phyloP scores from a whole-genome alignment of 805 yeast genomes.

The Clavispora carvajalis region DNA sequence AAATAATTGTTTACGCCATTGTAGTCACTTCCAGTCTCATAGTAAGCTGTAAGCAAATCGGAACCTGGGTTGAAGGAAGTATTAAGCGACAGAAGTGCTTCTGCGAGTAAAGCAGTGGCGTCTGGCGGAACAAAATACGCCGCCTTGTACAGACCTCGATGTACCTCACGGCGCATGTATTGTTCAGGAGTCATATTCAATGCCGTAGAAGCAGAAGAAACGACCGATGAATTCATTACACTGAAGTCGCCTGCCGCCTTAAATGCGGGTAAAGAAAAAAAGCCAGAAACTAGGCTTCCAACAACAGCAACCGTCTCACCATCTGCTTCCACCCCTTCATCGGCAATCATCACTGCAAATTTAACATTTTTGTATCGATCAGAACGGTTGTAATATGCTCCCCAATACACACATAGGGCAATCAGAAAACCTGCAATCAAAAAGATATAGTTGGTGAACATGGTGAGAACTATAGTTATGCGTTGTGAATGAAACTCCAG shows the following conservation, averaged over 20 bases:
- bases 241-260: slow-evolving; percentile 20
- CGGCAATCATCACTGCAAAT: slow-evolving; percentile 25
- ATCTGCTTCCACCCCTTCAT: slow-evolving; percentile 8
- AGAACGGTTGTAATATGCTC: slow-evolving; percentile 21
- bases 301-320: slow-evolving; percentile 20
- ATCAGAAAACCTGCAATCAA: slow-evolving; percentile 19
- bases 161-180: slow-evolving; percentile 25
- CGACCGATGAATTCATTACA: slow-evolving; percentile 16
- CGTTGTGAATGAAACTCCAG: slow-evolving; percentile 21
- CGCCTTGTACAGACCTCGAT: slow-evolving; percentile 27
- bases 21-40: slow-evolving; percentile 31
- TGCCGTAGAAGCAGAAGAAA: slow-evolving; percentile 14
- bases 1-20: slow-evolving; percentile 24
- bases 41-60: slow-evolving; percentile 21
- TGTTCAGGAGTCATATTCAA: slow-evolving; percentile 20
- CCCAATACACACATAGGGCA: slow-evolving; percentile 30
- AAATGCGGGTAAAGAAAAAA: slow-evolving; percentile 19
- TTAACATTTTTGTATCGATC: slow-evolving; percentile 18
- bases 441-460: slow-evolving; percentile 20
- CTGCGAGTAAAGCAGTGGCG: slow-evolving; percentile 21
- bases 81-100: slow-evolving; percentile 15
- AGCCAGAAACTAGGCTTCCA: slow-evolving; percentile 17
- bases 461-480: slow-evolving; percentile 17
- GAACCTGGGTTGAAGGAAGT: slow-evolving; percentile 15
- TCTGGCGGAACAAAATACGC: slow-evolving; percentile 26